phyloP scores from a whole-genome alignment of 345 rosid species.

The Populus nigra region DNA sequence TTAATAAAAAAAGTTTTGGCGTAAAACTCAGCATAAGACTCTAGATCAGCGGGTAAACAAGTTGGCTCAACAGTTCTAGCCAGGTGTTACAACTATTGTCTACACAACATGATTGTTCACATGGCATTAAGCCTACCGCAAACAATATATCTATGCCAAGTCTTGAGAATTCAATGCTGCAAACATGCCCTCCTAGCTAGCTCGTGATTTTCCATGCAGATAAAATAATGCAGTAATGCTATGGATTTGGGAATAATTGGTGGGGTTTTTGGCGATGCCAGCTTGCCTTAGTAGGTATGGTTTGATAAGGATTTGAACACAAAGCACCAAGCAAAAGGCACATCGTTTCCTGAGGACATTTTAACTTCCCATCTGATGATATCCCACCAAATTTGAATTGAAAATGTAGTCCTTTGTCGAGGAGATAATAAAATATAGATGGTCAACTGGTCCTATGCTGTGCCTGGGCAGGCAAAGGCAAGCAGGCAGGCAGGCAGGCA shows the following conservation, averaged over 20 bases:
- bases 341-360: background rate
- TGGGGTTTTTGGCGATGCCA: slow-evolving; percentile 21
- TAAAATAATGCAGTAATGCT: slow-evolving; percentile 4
- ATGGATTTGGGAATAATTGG: slow-evolving; percentile 14
- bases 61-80: too few species aligned
- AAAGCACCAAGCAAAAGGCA: background rate
- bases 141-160: background rate
- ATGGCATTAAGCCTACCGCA: background rate
- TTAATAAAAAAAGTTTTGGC: too few species aligned
- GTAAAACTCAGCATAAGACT: too few species aligned
- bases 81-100: too few species aligned
- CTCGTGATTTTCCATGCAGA: slow-evolving; percentile 4
- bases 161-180: background rate
- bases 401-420: background rate
- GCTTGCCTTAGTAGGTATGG: slow-evolving; percentile 15
- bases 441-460: background rate
- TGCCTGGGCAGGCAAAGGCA: background rate
- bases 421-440: background rate
- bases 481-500: too few species aligned
- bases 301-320: background rate
- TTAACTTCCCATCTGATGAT: background rate
- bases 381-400: slow-evolving; percentile 10
- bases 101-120: background rate
- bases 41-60: too few species aligned
- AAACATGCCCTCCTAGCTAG: background rate